phyloP scores from a whole-genome alignment of 2,329 filamentous ascomycete genomes.

The Bipolaris oryzae region DNA sequence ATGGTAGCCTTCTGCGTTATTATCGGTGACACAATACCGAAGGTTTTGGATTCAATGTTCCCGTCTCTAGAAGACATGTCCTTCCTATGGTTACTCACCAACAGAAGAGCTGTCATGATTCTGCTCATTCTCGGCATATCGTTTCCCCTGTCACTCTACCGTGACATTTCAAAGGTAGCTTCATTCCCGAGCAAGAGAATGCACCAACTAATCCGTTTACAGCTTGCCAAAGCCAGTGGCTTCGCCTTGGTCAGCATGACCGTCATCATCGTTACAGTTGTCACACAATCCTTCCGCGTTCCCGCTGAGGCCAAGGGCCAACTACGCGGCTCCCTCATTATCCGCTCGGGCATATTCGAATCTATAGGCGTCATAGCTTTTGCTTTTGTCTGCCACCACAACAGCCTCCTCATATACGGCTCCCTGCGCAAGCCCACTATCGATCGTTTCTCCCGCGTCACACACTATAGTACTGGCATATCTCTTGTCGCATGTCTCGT shows the following conservation, averaged over 20 bases:
- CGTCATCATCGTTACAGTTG: conserved; percentile 84
- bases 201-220: conserved; percentile 41
- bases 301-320: conserved; percentile 73
- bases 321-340: conserved; percentile 71
- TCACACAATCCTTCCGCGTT: conserved; percentile 80
- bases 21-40: conserved; percentile 93
- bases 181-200: conserved; percentile 2
- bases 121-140: conserved; percentile 85
- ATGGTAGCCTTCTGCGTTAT: conserved; percentile 99
- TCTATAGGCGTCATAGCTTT: conserved; percentile 98
- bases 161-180: conserved; percentile 87
- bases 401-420: conserved; percentile 95
- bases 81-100: conserved; percentile 80
- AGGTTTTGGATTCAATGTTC: conserved; percentile 82
- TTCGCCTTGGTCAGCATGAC: conserved; percentile 92
- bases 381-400: conserved; percentile 83
- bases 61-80: conserved; percentile 73
- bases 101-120: conserved; percentile 84
- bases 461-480: conserved; percentile 88
- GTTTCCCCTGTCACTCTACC: conserved; percentile 88
- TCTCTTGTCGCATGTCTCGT: conserved; percentile 90
- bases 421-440: conserved; percentile 93
- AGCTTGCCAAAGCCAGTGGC: conserved; percentile 95
- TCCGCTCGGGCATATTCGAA: conserved; percentile 90
- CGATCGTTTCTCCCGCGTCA: conserved; percentile 90